These are phyloP conservation scores for Ramalina intermedia DNA, from an alignment of 495 filamentous ascomycete species.

Conservation along the genomic window DNA sequence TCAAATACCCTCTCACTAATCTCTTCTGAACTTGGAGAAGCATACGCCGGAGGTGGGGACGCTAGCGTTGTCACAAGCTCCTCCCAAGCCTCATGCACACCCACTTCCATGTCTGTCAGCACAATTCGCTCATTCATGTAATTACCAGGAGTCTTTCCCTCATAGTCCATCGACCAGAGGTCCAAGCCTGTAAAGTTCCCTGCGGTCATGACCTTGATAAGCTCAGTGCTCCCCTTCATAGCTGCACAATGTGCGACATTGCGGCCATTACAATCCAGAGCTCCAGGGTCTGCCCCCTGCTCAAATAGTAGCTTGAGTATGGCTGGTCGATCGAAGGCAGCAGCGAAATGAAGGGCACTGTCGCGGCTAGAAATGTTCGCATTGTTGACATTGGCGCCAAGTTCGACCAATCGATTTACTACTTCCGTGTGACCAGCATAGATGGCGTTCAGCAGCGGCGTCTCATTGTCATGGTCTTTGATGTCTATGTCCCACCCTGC, in stretches of 20 bases:
- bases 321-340: slow-evolving; percentile 1
- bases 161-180: neutral
- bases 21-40: too few species aligned
- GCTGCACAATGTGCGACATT: slow-evolving; percentile 5
- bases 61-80: too few species aligned
- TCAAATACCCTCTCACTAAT: too few species aligned
- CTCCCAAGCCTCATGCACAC: slow-evolving; percentile 4
- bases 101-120: neutral
- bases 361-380: slow-evolving; percentile 2
- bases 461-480: slow-evolving; percentile 7
- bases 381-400: slow-evolving; percentile 9
- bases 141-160: slow-evolving; percentile 7
- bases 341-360: slow-evolving; percentile 7
- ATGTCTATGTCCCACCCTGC: slow-evolving; percentile 7
- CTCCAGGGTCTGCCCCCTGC: slow-evolving; percentile 3
- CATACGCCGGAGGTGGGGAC: too few species aligned
- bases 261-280: neutral
- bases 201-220: neutral
- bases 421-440: neutral
- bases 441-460: slow-evolving; percentile 9
- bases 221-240: neutral
- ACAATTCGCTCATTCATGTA: neutral
- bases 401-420: slow-evolving; percentile 5
- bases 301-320: slow-evolving; percentile 2
- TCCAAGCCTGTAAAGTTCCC: neutral